These are phyloP conservation scores for Umbelopsis sp. DNA, from an alignment of 371 early-diverging fungal species.

Conservation along the genomic window DNA sequence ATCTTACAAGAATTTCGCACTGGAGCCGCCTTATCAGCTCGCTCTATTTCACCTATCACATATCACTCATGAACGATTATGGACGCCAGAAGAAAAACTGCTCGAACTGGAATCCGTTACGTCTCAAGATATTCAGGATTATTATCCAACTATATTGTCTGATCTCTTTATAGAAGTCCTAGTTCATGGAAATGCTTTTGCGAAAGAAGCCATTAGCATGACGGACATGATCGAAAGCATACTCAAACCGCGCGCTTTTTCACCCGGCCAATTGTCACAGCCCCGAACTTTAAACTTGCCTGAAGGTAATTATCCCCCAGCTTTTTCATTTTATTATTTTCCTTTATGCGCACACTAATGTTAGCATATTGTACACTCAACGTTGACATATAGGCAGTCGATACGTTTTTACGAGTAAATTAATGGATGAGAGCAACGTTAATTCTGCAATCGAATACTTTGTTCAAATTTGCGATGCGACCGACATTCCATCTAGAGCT, in stretches of 20 bases:
- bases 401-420: slow-evolving; percentile 58
- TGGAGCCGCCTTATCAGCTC: slow-evolving; percentile 79
- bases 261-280: slow-evolving; percentile 60
- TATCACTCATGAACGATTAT: slow-evolving; percentile 78
- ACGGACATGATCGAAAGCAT: slow-evolving; percentile 53
- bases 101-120: slow-evolving; percentile 60
- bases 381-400: slow-evolving; percentile 27
- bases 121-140: slow-evolving; percentile 71
- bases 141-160: slow-evolving; percentile 70
- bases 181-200: slow-evolving; percentile 81
- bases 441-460: slow-evolving; percentile 88
- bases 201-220: slow-evolving; percentile 67
- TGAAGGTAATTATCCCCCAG: slow-evolving; percentile 18
- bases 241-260: slow-evolving; percentile 64
- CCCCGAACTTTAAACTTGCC: slow-evolving; percentile 75
- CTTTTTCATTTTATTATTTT: neutral
- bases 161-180: slow-evolving; percentile 78
- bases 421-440: slow-evolving; percentile 74
- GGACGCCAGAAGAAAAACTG: slow-evolving; percentile 84
- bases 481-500: slow-evolving; percentile 57
- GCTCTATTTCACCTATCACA: slow-evolving; percentile 77
- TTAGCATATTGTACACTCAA: neutral
- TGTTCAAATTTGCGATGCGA: slow-evolving; percentile 60
- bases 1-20: slow-evolving; percentile 70
- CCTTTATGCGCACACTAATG: neutral